Evolutionary conservation across 2,329 filamentous ascomycete species (phyloP), one percentile per base, ranked within the genome.

Genomic region (Dothideomycetidae sp.): DNA sequence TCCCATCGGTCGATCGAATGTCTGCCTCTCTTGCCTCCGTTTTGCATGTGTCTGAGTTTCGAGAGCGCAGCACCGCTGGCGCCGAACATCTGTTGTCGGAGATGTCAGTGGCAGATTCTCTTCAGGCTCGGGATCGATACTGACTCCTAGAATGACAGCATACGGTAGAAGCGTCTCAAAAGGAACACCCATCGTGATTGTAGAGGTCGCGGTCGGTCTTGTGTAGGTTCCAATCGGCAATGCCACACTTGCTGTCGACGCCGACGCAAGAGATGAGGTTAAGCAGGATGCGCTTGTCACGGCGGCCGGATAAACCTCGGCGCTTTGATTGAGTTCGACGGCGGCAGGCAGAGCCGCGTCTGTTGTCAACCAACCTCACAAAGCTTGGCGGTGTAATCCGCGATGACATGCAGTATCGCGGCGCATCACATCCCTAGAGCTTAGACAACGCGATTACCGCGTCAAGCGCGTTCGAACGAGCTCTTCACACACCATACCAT

Each of bases 131-230:
- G 37, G 37, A 40, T 33, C 17, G 21, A 39, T 33, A 60, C 70
- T 44, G 68, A 76, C 72, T 53, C 58, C 66, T 39, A 73, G 59
- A 59, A 75, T 73, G 53, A 78, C 70, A 48, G 64, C 73, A 54
- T 76, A 77, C 33, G 73, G 73, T 50, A 78, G 53, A 47, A 78
- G 58, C 47, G 73, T 68, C 61, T 78, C 74, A 56, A 78, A 78
- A 31, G 74, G 74, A 44, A 78, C 70, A 58, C 71, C 72, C 74
- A 76, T 76, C 46, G 46, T 64, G 52, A 50, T 43, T 39, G 38
- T n/a, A n/a, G 21, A 26, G 21, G 7, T 26, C n/a, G n/a, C n/a
- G n/a, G n/a, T n/a, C n/a, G n/a, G n/a, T n/a, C n/a, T n/a, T n/a
- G n/a, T n/a, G n/a, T n/a, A n/a, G n/a, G n/a, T n/a, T n/a, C n/a